These are phyloP conservation scores for Talinum fruticosum DNA, from an alignment of 148 eudicot species.

Conservation along the genomic window DNA sequence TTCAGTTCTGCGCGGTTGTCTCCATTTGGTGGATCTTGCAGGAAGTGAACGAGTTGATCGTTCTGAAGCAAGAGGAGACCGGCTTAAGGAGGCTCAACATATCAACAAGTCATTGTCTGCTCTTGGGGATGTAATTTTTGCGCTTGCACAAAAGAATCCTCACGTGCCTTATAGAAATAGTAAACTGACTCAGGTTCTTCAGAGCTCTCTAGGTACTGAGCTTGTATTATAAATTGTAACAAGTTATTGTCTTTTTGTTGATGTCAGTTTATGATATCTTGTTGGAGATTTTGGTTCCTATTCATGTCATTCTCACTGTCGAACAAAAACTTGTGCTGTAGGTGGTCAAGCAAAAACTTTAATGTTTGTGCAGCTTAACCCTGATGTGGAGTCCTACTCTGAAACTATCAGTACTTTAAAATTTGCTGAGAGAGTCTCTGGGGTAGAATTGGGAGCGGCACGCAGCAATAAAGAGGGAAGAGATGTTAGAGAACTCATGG, in stretches of 20 bases:
- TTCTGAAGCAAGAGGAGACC: slow-evolving; percentile 91
- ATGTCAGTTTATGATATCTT: background rate
- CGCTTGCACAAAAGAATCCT: slow-evolving; percentile 77
- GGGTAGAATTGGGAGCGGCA: slow-evolving; percentile 98
- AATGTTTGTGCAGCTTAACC: slow-evolving; percentile 98
- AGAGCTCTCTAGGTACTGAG: slow-evolving; percentile 77
- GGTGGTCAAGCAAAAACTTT: slow-evolving; percentile 99
- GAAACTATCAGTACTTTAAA: slow-evolving; percentile 90
- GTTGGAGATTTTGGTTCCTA: background rate
- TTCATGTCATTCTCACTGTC: slow-evolving; percentile 2
- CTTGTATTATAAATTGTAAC: background rate
- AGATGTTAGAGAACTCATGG: slow-evolving; percentile 90
- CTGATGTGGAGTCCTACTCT: slow-evolving; percentile 84
- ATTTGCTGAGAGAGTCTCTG: slow-evolving; percentile 98
- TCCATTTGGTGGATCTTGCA: slow-evolving; percentile 96
- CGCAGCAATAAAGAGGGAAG: slow-evolving; percentile 81
- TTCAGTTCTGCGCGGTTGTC: slow-evolving; percentile 79
- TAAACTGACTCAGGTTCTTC: slow-evolving; percentile 96
- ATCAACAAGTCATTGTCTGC: slow-evolving; percentile 95
- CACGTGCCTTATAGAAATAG: slow-evolving; percentile 97
- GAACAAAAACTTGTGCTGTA: slow-evolving; percentile 25
- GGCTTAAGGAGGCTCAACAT: slow-evolving; percentile 91
- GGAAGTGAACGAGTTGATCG: slow-evolving; percentile 99
- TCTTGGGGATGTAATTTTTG: slow-evolving; percentile 89
- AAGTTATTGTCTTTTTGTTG: background rate